phyloP scores from a whole-genome alignment of 257 asterid genomes.

The Petunia secreta region DNA sequence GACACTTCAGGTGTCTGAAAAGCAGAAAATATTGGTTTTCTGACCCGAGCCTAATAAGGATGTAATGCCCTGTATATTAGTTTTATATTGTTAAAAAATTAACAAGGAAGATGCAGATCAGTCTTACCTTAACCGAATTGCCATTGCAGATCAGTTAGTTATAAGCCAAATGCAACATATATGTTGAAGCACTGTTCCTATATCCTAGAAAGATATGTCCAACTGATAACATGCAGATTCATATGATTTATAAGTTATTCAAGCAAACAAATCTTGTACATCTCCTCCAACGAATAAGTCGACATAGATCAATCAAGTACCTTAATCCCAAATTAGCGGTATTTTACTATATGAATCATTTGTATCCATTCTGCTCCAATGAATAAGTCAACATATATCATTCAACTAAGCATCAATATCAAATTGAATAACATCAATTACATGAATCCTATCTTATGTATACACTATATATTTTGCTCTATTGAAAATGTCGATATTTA shows the following conservation, averaged over 20 bases:
- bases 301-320: not conserved
- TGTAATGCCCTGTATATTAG: no score
- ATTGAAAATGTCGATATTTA: not conserved
- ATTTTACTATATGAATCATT: slow-evolving; percentile 1
- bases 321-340: not conserved
- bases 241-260: not conserved
- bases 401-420: not conserved
- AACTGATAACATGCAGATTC: not conserved
- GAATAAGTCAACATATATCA: not conserved
- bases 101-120: no score
- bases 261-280: not conserved
- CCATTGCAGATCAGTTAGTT: no score
- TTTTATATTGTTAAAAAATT: no score
- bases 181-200: no score
- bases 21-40: no score
- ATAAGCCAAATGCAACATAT: no score
- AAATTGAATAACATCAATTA: not conserved
- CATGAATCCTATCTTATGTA: not conserved
- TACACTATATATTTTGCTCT: not conserved
- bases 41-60: no score
- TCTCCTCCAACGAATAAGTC: not conserved
- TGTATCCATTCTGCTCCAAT: not conserved
- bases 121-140: no score
- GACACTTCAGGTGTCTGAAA: no score
- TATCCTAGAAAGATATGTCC: no score